Evolutionary conservation across 768 basidiomycete species (phyloP).

Genomic region (Boletus bicolor): DNA sequence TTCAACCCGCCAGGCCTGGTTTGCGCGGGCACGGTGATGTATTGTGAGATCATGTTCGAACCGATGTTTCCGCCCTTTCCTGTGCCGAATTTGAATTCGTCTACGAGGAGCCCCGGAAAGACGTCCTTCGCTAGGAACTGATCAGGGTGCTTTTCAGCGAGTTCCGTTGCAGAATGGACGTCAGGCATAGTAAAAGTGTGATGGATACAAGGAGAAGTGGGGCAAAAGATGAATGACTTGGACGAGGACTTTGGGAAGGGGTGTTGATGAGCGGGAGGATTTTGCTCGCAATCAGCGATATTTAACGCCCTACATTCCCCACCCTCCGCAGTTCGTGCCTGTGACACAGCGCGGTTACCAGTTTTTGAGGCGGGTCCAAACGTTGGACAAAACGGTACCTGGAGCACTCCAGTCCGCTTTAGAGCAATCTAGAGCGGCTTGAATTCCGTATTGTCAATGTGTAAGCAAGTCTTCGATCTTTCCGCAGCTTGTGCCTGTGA

Average conservation of each 20-base stretch:
- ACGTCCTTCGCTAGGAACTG: background rate
- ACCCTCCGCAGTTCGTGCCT: background rate
- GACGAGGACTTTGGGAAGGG: background rate
- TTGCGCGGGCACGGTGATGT: background rate
- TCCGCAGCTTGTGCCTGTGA: too few relatives aligned
- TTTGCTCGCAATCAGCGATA: background rate
- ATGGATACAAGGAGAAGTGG: background rate
- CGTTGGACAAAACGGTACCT: too few relatives aligned
- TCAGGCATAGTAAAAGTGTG: background rate
- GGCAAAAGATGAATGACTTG: background rate
- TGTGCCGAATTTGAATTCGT: constrained; percentile 5
- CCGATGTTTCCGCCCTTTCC: background rate
- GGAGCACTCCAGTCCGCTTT: too few relatives aligned
- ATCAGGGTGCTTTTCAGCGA: background rate
- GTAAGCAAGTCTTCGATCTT: too few relatives aligned
- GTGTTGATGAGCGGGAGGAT: background rate
- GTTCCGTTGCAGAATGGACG: background rate
- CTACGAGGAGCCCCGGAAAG: background rate
- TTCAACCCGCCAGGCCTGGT: background rate
- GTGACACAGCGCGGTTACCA: too few relatives aligned
- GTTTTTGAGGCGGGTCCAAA: too few relatives aligned
- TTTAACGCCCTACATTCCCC: background rate
- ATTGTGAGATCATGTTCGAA: constrained; percentile 8
- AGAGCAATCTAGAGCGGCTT: too few relatives aligned
- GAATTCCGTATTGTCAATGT: too few relatives aligned